These are phyloP conservation scores for Arabis hirsuta DNA, from an alignment of 345 rosid species.

Conservation along the genomic window DNA sequence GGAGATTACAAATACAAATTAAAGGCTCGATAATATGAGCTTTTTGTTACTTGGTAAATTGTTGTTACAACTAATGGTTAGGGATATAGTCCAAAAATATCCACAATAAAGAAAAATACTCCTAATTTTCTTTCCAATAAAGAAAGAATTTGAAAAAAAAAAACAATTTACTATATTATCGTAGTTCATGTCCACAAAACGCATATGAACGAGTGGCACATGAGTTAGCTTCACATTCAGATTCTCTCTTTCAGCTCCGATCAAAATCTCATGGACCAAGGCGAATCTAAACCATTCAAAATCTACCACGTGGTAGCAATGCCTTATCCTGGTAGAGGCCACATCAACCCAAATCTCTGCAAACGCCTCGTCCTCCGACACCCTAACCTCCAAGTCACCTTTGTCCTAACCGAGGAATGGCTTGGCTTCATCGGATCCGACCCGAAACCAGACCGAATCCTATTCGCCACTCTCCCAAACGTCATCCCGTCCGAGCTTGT, in stretches of 20 bases:
- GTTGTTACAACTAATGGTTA: slow-evolving; percentile 2
- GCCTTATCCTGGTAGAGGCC: slow-evolving; percentile 74
- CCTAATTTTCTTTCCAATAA: too few relatives aligned
- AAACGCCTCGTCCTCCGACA: slow-evolving; percentile 46
- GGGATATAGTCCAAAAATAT: too few relatives aligned
- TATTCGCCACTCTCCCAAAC: slow-evolving; percentile 39
- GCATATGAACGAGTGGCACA: too few relatives aligned
- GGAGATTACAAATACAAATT: slow-evolving; percentile 22
- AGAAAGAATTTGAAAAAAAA: too few relatives aligned
- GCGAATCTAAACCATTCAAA: neutral
- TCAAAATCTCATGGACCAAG: slow-evolving; percentile 11
- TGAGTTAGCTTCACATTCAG: too few relatives aligned
- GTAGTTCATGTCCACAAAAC: too few relatives aligned
- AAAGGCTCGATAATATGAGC: slow-evolving; percentile 1
- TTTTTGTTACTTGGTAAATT: neutral
- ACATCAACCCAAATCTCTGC: slow-evolving; percentile 68
- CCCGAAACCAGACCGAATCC: slow-evolving; percentile 44
- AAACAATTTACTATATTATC: too few relatives aligned
- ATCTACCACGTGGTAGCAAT: slow-evolving; percentile 54
- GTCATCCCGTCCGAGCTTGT: slow-evolving; percentile 40
- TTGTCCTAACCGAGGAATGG: slow-evolving; percentile 80
- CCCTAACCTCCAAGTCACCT: slow-evolving; percentile 49
- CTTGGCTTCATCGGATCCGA: slow-evolving; percentile 52
- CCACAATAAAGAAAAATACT: too few relatives aligned
- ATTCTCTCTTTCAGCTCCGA: too few relatives aligned